Evolutionary conservation across 2,329 filamentous ascomycete genomes (phyloP).

Genomic region (Monosporascus sp.): DNA sequence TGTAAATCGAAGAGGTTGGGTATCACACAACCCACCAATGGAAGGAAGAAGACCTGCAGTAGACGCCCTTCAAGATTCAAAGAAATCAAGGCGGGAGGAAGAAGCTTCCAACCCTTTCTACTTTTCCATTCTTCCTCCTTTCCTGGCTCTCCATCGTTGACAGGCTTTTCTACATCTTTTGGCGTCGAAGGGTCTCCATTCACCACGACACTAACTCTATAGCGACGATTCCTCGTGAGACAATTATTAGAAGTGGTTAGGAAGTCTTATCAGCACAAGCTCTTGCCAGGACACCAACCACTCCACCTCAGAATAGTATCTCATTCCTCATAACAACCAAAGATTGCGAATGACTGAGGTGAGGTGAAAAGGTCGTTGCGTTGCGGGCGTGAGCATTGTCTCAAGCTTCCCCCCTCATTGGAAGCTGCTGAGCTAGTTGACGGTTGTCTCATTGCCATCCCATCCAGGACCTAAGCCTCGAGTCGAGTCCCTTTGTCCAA

Average conservation of each 20-base stretch:
- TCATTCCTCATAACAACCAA: neutral
- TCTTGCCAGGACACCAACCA: neutral
- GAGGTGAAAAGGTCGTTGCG: neutral
- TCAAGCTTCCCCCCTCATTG: neutral
- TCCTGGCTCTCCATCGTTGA: neutral
- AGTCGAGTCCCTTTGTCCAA: neutral
- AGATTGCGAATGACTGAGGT: neutral
- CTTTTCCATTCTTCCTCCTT: neutral
- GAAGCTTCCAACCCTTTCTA: neutral
- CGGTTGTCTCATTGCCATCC: neutral
- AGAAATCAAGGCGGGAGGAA: neutral
- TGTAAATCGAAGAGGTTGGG: neutral
- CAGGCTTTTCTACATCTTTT: neutral
- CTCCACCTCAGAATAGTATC: neutral
- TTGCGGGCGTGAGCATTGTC: neutral
- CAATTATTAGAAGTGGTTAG: neutral
- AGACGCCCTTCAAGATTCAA: neutral
- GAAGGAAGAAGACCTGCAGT: neutral
- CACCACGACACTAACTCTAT: neutral
- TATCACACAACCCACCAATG: neutral
- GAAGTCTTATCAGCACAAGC: neutral
- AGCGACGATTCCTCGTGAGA: neutral
- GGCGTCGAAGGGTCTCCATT: neutral
- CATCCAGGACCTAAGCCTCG: neutral
- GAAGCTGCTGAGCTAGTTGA: neutral